These are phyloP conservation scores for Limonium bicolor DNA, from an alignment of 148 eudicot genomes.

Conservation along the genomic window DNA sequence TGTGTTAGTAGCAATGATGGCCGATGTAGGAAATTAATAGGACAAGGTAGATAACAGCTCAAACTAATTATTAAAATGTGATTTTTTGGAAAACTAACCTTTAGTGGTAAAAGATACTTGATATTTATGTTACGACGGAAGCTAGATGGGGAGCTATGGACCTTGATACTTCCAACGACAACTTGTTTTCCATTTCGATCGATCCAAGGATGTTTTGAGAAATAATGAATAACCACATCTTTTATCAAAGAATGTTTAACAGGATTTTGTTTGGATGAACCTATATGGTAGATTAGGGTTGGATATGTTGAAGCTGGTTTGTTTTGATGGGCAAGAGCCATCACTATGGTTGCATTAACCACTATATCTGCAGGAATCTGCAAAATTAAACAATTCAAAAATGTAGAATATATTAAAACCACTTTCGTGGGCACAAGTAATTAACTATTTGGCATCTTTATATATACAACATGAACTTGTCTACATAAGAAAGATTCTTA, in stretches of 20 bases:
- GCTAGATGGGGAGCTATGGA: constrained; percentile 34
- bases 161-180: constrained; percentile 25
- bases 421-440: too few species aligned
- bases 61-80: too few species aligned
- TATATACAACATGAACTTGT: too few species aligned
- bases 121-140: constrained; percentile 37
- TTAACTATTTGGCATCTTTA: too few species aligned
- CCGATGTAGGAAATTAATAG: background rate
- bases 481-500: background rate
- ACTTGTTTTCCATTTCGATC: constrained; percentile 41
- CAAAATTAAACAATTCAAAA: too few species aligned
- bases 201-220: constrained; percentile 40
- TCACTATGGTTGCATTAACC: constrained; percentile 35
- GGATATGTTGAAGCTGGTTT: background rate
- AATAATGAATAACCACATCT: constrained; percentile 21
- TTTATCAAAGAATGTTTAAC: constrained; percentile 12
- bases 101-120: constrained; percentile 41
- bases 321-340: constrained; percentile 28
- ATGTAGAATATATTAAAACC: too few species aligned
- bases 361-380: constrained; percentile 55
- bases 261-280: constrained; percentile 24
- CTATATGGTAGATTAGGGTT: constrained; percentile 16
- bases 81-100: too few species aligned
- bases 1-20: too few species aligned
- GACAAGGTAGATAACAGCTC: too few species aligned